Evolutionary conservation across 169 alveolate species (phyloP), one percentile per base, ranked within the genome.

Genomic region (Babesia ovata): DNA sequence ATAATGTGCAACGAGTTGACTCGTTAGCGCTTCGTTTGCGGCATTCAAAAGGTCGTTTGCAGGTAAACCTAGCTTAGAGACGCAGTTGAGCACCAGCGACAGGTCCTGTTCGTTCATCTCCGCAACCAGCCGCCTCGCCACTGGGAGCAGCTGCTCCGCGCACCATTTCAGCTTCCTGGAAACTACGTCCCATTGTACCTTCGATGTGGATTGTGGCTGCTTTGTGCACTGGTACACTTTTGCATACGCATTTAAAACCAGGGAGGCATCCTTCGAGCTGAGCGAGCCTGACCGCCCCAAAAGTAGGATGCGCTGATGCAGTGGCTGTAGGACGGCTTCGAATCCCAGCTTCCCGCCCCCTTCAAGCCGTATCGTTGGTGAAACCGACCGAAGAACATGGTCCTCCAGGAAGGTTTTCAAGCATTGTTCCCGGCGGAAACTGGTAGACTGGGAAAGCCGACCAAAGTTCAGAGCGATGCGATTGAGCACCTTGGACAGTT

Each of bases 101-200:
- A 82, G 67, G 50, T 82, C 89, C 63, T 82, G 89, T 57, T 82
- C 89, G 39, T 82, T 82, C 85, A 82, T 82, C 22, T 57, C 24
- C 45, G 57, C n/a, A 8, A 79, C 71, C 60, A 66, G 36, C 22
- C 54, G 28, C 28, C 53, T 53, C 16, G 84, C 83, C 28, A 33
- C 53, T 0, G 63, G 75, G 44, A 77, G 33, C 53, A 77, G 24
- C 60, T 77, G 79, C 61, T 62, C 39, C 17, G 48, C 86, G 60
- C 67, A 77, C 8, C 29, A 22, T 13, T 53, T 29, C 49, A 67
- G 53, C 42, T n/a, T 14, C 45, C 65, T 33, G 45, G 44, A 53
- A 33, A 33, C 21, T 14, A 28, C 56, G 45, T 28, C 54, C 50
- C 50, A 45, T 45, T 10, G 50, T 45, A 17, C 14, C n/a, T 16